Evolutionary conservation across 331 rosid genomes (phyloP).

Genomic region (Spiraea crenata): DNA sequence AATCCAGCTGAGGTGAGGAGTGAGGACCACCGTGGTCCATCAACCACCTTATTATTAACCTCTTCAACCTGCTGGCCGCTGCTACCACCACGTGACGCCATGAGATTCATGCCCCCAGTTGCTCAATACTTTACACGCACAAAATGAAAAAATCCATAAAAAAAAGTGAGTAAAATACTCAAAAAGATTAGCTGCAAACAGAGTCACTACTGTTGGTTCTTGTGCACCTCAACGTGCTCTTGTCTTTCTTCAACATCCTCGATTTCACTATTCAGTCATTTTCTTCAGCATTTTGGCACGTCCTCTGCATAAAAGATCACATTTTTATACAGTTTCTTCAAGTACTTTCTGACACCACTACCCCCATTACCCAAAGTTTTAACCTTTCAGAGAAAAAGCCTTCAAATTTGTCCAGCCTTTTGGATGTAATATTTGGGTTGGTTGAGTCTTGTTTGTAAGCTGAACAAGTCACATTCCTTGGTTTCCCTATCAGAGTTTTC

Average conservation of each 20-base stretch:
- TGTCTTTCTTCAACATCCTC: conserved; percentile 32
- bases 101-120: conserved; percentile 31
- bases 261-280: conserved; percentile 14
- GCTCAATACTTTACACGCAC: not conserved
- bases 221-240: conserved; percentile 29
- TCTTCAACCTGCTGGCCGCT: conserved; percentile 33
- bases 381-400: not conserved
- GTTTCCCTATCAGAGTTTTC: not conserved
- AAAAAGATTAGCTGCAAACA: not conserved
- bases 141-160: not conserved
- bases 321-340: not conserved
- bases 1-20: not conserved
- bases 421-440: not conserved
- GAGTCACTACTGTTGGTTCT: conserved; percentile 29
- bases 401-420: not conserved
- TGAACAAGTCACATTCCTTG: conserved; percentile 13
- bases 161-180: not conserved
- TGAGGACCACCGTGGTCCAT: conserved; percentile 36
- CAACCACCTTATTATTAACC: conserved; percentile 26
- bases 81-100: conserved; percentile 71
- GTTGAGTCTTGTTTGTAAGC: conserved; percentile 1
- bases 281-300: conserved; percentile 4
- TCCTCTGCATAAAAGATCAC: not conserved
- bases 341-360: conserved; percentile 48
- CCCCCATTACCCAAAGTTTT: conserved; percentile 24